Evolutionary conservation across 495 filamentous ascomycete genomes (phyloP), one percentile per base, ranked within the genome.

Genomic region (Penicillium turbatum): DNA sequence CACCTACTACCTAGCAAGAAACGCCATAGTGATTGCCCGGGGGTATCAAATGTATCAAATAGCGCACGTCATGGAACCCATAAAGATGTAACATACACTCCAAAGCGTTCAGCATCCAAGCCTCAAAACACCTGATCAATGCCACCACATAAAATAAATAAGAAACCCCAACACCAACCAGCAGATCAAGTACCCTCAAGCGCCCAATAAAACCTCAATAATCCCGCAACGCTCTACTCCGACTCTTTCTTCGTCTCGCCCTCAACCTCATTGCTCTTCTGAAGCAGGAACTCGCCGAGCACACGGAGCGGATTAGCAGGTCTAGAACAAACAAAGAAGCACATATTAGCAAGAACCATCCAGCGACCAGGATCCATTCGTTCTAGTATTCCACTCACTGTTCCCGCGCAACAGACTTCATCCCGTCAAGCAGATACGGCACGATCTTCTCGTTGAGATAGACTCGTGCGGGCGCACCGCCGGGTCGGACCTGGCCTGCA

Each of bases 361-460:
- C 27, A 26, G 17, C 16, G n/a, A 10, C 6, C 26, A 29, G n/a
- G 13, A 26, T 6, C 6, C 2, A n/a, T 5, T 12, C 41, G 48
- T 31, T n/a, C 35, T 24, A 16, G 19, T n/a, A 30, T 37, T 17
- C 3, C 16, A 60, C 88, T 66, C 73, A 95, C 91, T 91, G 88
- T 43, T 92, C 85, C 55, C 81, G 83, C 3, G 88, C 89, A 32
- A 98, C 58, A 58, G 80, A 72, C 78, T 96, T 97, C 90, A 98
- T 92, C 6, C 89, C 93, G 60, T 97, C 92, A 31, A 98, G 67
- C 56, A 98, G 64, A 48, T 85, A 81, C 7, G 85, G 86, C 13
- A 91, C 92, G 49, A 98, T 82, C 64, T 90, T 91, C 64, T 84
- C 77, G 61, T 97, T 97, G 67, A 98, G 72, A 71, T 96, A 98